Conservation (phyloP, 148 eudicot species). For the Rhododendron mucronatum region DNA sequence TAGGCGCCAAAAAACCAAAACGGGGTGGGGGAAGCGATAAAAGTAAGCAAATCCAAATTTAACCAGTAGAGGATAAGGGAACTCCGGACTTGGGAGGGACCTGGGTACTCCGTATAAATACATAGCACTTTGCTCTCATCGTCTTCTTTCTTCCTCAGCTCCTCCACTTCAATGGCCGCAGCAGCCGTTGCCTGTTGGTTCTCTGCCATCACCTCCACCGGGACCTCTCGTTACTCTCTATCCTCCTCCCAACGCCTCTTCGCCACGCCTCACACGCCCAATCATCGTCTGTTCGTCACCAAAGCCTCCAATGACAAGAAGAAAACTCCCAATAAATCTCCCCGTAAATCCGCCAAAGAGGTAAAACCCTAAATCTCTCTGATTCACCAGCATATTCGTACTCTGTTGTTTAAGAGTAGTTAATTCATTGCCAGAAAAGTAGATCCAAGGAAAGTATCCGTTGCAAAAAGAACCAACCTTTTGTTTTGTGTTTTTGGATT, state of each 20-base stretch:
- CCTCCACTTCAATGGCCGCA: slow-evolving; percentile 28
- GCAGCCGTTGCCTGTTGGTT: slow-evolving; percentile 34
- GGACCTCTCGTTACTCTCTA: slow-evolving; percentile 17
- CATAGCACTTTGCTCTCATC: neutral
- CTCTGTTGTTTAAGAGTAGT: neutral
- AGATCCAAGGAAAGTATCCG: neutral
- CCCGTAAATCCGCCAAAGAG: slow-evolving; percentile 13
- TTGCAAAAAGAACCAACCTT: neutral
- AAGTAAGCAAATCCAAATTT: neutral
- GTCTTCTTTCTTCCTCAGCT: neutral
- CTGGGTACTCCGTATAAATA: neutral
- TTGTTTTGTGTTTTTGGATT: neutral
- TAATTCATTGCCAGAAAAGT: neutral
- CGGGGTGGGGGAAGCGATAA: neutral
- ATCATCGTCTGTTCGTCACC: slow-evolving; percentile 6
- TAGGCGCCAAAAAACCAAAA: neutral
- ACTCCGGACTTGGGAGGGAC: neutral
- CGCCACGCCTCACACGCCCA: slow-evolving; percentile 2
- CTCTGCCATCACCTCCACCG: slow-evolving; percentile 18
- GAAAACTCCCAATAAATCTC: slow-evolving; percentile 4
- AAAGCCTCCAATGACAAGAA: slow-evolving; percentile 18
- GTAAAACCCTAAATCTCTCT: slow-evolving; percentile 13
- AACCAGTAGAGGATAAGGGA: neutral
- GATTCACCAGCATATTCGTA: neutral
- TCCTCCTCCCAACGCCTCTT: slow-evolving; percentile 29